Conservation (phyloP, 2,329 filamentous ascomycete genomes). For the Volutella citrinella region DNA sequence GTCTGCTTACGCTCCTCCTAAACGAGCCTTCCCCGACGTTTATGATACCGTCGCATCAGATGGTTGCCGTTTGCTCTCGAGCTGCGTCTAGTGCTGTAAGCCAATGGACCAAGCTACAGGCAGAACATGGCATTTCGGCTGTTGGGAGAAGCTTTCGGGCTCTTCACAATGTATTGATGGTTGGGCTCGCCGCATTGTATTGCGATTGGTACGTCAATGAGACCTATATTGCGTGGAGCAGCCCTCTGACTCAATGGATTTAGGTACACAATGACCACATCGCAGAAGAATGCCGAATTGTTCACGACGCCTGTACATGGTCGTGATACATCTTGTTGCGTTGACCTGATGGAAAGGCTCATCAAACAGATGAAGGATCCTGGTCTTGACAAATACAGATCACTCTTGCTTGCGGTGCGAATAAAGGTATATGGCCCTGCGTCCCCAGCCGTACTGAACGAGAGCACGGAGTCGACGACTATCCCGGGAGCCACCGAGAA, state of each 20-base stretch:
- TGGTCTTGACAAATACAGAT: slow-evolving; percentile 1
- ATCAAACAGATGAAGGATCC: slow-evolving; percentile 1
- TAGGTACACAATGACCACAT: background rate
- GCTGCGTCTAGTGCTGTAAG: slow-evolving; percentile 17
- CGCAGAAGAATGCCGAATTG: too few relatives aligned
- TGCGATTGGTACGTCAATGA: slow-evolving; percentile 24
- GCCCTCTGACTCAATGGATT: background rate
- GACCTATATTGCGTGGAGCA: too few relatives aligned
- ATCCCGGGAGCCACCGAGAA: background rate
- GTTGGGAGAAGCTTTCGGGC: slow-evolving; percentile 18
- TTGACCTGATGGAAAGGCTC: slow-evolving; percentile 1
- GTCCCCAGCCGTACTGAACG: too few relatives aligned
- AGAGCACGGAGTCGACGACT: background rate
- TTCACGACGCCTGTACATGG: too few relatives aligned
- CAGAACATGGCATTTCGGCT: slow-evolving; percentile 13
- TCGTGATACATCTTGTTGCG: slow-evolving; percentile 3
- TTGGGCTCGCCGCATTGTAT: slow-evolving; percentile 20
- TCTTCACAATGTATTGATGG: slow-evolving; percentile 18
- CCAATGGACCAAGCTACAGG: slow-evolving; percentile 17
- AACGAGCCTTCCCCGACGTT: slow-evolving; percentile 22
- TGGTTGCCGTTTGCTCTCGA: slow-evolving; percentile 19
- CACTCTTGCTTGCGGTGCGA: slow-evolving; percentile 3
- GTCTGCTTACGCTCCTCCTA: slow-evolving; percentile 17
- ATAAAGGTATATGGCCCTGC: slow-evolving; percentile 3
- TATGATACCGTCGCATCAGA: slow-evolving; percentile 21